A percentile compares a stretch with the other conserved stretches of the same genome.
These are phyloP conservation scores for Pseudogymnoascus sp. DNA, from an alignment of 2,329 filamentous ascomycete genomes.

Conservation along the genomic window DNA sequence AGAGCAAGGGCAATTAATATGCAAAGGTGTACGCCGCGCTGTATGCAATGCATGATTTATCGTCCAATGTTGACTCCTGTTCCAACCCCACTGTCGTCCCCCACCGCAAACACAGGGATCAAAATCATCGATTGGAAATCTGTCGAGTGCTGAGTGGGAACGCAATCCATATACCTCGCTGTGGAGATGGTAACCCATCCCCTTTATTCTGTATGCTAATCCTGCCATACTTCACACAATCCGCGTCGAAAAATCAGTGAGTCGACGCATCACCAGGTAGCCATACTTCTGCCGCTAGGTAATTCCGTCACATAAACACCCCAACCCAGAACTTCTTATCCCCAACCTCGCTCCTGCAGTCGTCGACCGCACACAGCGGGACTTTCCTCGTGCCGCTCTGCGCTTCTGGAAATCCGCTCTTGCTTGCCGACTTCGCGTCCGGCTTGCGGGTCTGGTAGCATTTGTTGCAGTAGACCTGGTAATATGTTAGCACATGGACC, in stretches of 20 bases:
- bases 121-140: not conserved
- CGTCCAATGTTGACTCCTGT: conserved; percentile 6
- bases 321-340: conserved; percentile 52
- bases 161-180: not conserved
- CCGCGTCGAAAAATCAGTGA: not conserved
- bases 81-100: not conserved
- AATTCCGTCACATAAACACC: conserved; percentile 36
- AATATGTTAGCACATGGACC: conserved; percentile 20
- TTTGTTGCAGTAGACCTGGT: conserved; percentile 52
- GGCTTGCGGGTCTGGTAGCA: conserved; percentile 50
- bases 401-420: not conserved
- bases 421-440: conserved; percentile 32
- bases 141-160: not conserved
- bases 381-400: conserved; percentile 15
- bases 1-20: not conserved
- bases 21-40: conserved; percentile 6
- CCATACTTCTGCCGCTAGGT: not conserved
- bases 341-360: conserved; percentile 45
- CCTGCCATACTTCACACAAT: not conserved
- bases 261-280: not conserved
- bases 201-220: not conserved
- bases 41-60: conserved; percentile 1
- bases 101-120: not conserved
- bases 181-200: not conserved
- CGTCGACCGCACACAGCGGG: conserved; percentile 46